phyloP scores from a whole-genome alignment of 768 basidiomycete genomes.

The Xerocomellus dryophilus region DNA sequence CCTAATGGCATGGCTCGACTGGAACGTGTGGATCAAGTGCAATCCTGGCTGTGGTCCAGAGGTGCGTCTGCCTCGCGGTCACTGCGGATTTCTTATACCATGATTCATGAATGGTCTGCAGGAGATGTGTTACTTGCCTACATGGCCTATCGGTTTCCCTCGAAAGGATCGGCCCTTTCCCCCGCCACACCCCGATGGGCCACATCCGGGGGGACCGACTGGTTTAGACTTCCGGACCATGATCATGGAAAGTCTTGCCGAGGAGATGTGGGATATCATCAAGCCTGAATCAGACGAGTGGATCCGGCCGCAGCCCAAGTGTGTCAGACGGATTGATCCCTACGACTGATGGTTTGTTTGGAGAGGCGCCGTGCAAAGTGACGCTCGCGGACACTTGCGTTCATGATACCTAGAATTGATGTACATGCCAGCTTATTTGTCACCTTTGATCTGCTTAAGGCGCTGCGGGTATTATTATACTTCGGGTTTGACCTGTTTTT shows the following conservation, averaged over 20 bases:
- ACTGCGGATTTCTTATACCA: no score
- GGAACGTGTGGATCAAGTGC: conserved; percentile 50
- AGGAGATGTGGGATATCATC: neutral
- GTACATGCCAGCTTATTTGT: no score
- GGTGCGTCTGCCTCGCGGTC: conserved; percentile 31
- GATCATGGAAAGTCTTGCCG: neutral
- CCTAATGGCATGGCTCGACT: conserved; percentile 52
- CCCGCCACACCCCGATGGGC: neutral
- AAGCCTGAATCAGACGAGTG: conserved; percentile 10
- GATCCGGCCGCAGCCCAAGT: conserved; percentile 23
- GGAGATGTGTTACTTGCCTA: conserved; percentile 31
- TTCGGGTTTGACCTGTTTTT: no score
- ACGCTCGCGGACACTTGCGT: neutral
- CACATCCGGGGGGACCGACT: neutral
- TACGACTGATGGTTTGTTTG: neutral
- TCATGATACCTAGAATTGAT: neutral
- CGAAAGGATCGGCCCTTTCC: neutral
- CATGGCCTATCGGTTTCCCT: conserved; percentile 21
- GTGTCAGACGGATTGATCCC: conserved; percentile 11
- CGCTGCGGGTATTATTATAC: no score
- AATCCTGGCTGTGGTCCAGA: conserved; percentile 43
- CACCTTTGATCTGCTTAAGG: no score
- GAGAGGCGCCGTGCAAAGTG: neutral
- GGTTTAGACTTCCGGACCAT: neutral
- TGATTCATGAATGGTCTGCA: neutral